phyloP scores from a whole-genome alignment of 768 basidiomycete genomes.

The Leccinum incarnatum region DNA sequence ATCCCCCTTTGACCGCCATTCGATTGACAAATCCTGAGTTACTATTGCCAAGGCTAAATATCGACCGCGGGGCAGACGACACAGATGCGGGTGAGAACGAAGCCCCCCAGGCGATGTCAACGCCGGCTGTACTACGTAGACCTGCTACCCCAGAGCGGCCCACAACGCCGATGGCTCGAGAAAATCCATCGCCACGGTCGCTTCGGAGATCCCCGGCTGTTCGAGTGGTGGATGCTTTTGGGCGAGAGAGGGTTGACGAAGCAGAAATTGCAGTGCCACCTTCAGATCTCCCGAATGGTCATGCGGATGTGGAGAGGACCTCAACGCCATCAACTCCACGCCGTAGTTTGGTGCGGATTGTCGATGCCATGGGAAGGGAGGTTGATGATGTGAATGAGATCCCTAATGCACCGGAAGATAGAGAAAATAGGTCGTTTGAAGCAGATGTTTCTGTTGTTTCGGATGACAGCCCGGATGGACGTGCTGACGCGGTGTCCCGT shows the following conservation, averaged over 20 bases:
- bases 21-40: conserved; percentile 23
- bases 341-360: conserved; percentile 50
- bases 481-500: conserved; percentile 51
- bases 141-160: conserved; percentile 24
- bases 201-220: conserved; percentile 51
- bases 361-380: conserved; percentile 70
- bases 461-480: conserved; percentile 30
- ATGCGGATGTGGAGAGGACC: conserved; percentile 17
- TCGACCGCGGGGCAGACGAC: conserved; percentile 7
- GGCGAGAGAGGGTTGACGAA: conserved; percentile 41
- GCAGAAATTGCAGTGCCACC: conserved; percentile 2
- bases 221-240: conserved; percentile 71
- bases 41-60: conserved; percentile 5
- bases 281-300: conserved; percentile 5
- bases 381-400: conserved; percentile 39
- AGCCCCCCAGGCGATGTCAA: not conserved
- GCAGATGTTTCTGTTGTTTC: conserved; percentile 21
- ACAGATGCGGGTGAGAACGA: conserved; percentile 7
- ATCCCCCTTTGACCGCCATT: conserved; percentile 29
- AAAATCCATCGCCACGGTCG: conserved; percentile 30
- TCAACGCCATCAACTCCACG: conserved; percentile 18
- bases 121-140: conserved; percentile 5
- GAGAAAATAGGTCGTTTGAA: conserved; percentile 17
- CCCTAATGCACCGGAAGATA: conserved; percentile 28
- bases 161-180: conserved; percentile 26